Base-by-base conservation (phyloP, 352 stramenopile genomes). In the Pythium insidiosum region DNA sequence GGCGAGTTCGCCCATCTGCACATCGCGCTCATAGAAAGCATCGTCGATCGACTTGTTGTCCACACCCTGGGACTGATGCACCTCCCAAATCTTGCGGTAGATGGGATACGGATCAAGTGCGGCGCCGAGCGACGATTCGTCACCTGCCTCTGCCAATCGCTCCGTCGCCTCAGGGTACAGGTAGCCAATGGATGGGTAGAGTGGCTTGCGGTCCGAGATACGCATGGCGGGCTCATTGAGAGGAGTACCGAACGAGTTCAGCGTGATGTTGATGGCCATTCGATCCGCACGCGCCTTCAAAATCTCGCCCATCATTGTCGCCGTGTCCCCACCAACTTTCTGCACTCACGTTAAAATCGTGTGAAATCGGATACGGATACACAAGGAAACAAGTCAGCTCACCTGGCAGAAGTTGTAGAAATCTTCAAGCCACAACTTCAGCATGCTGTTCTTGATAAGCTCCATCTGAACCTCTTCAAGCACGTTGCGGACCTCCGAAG, bases 381-480 rank as follows among this genome's bases (percentile, higher is more conserved):
- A 47, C 21, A 45, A 29, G 22, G 18, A 41, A 42, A 4, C 9
- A 28, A 1, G 1, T 38, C 24, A 38, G 34, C 51, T 18, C 20
- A 91, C 76, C 56, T 95, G 68, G 50, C 90, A 97, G 61, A 97
- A 99, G 42, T 88, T 81, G 67, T 95, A 91, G 45, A 96, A 97
- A 49, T 97, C 88, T 43, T 97, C 88, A 10, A 97, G 68, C 76
- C 91, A 97, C n/a, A 98, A 85, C 71, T 99, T 99, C 52, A 98
- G 93, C 64, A 99, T 92, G 47, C 77, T 95, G 60, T 98, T 98
- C 74, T 99, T 98, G 66, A 99, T 98, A 45, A 99, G 97, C 70
- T 98, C 94, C 76, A 99, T 98, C 62, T 99, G 94, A 34, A 99
- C 93, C 58, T 99, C 96, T 47, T 99, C 95, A 30, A 99, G 67